Conservation (phyloP, 2,329 filamentous ascomycete species). For the Dendrostoma leiphaemia region DNA sequence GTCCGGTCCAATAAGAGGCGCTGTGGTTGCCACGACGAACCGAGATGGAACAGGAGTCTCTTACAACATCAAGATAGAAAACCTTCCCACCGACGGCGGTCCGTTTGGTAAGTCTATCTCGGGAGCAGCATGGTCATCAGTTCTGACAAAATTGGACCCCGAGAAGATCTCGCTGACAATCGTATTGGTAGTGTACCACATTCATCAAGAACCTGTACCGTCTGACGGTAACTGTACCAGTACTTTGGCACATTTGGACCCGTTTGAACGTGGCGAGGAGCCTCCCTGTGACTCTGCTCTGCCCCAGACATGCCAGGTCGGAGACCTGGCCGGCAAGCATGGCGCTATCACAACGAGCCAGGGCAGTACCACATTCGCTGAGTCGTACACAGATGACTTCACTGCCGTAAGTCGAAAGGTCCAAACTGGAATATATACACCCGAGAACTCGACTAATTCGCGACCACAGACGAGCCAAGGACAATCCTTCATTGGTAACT, state of each 20-base stretch:
- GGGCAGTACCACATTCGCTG: conserved; percentile 36
- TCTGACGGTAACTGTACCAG: conserved; percentile 67
- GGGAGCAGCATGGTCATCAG: background rate
- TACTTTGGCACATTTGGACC: conserved; percentile 69
- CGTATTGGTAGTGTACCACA: conserved; percentile 61
- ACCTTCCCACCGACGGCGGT: conserved; percentile 30
- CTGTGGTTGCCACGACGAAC: conserved; percentile 25
- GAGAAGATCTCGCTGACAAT: conserved; percentile 18
- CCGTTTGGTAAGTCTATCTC: conserved; percentile 29
- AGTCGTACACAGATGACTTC: conserved; percentile 53
- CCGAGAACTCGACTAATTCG: too few species aligned
- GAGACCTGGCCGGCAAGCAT: conserved; percentile 74
- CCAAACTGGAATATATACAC: background rate
- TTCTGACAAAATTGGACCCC: too few species aligned
- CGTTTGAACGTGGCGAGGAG: conserved; percentile 61
- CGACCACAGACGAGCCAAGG: conserved; percentile 35
- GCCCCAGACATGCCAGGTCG: conserved; percentile 69
- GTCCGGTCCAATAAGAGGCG: conserved; percentile 20
- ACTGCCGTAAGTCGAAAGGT: conserved; percentile 35
- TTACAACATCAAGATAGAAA: conserved; percentile 29
- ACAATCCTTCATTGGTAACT: conserved; percentile 60
- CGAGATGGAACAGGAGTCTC: conserved; percentile 29
- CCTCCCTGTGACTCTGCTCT: conserved; percentile 55
- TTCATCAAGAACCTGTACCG: conserved; percentile 65
- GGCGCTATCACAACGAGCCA: conserved; percentile 55